Percentiles rank a stretch among this genome's conserved stretches.
These are phyloP conservation scores for Posidonia oceanica DNA, from an alignment of 116 monocot genomes.

Conservation along the genomic window DNA sequence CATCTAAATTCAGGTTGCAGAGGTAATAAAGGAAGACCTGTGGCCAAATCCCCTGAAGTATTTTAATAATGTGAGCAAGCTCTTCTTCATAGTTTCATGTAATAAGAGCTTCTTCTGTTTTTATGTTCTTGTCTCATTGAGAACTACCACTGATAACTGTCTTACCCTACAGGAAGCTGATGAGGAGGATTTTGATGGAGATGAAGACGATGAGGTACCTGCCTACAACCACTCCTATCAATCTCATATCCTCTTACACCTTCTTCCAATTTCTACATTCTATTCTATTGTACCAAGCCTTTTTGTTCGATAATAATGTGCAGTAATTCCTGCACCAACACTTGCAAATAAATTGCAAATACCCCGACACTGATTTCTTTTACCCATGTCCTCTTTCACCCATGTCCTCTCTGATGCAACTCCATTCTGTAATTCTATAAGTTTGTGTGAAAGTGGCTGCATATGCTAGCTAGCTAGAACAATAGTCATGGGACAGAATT, in stretches of 20 bases:
- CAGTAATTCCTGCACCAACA: no score
- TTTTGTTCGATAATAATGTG: not conserved
- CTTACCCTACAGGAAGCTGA: slow-evolving; percentile 38
- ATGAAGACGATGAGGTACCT: slow-evolving; percentile 28
- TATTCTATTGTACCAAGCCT: not conserved
- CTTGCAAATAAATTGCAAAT: no score
- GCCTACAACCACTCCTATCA: not conserved
- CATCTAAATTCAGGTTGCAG: slow-evolving; percentile 41
- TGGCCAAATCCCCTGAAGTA: slow-evolving; percentile 78
- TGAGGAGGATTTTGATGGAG: slow-evolving; percentile 38
- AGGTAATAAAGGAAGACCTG: slow-evolving; percentile 65
- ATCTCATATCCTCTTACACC: no score
- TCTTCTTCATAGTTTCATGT: not conserved
- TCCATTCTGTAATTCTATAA: no score
- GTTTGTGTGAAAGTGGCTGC: no score
- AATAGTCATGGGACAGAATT: no score
- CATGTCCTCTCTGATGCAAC: no score
- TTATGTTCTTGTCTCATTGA: not conserved
- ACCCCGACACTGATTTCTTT: no score
- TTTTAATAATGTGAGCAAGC: slow-evolving; percentile 45
- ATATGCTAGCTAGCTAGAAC: no score
- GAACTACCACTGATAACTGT: not conserved
- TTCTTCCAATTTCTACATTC: no score
- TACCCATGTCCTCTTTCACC: no score
- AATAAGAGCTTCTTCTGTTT: no score